phyloP scores from a whole-genome alignment of 78 protist species.

The Emiliania huxleyi region DNA sequence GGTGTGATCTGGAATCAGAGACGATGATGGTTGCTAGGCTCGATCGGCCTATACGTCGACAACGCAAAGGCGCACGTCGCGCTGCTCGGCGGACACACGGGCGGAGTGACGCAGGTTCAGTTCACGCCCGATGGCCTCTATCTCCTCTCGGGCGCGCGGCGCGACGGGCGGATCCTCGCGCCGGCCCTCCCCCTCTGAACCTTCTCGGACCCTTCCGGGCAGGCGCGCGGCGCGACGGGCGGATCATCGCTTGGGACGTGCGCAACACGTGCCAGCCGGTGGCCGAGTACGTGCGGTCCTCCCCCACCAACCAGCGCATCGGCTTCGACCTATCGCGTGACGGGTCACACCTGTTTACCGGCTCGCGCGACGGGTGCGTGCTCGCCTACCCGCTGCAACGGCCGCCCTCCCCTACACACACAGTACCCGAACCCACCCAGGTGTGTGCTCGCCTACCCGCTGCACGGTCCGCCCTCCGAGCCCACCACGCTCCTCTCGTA shows the following conservation, averaged over 20 bases:
- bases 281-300: neutral
- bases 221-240: constrained; percentile 34
- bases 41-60: neutral
- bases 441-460: neutral
- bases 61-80: neutral
- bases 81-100: constrained; percentile 27
- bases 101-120: constrained; percentile 28
- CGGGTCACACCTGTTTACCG: neutral
- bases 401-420: too few species aligned
- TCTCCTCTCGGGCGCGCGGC: constrained; percentile 4
- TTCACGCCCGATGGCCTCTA: constrained; percentile 17
- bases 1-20: too few species aligned
- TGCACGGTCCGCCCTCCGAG: neutral
- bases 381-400: too few species aligned
- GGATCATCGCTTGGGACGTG: constrained; percentile 21
- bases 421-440: too few species aligned
- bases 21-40: neutral
- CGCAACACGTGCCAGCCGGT: neutral
- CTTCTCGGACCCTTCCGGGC: too few species aligned
- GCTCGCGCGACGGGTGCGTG: constrained; percentile 14
- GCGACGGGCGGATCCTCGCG: neutral
- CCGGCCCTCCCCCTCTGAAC: too few species aligned
- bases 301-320: constrained; percentile 39
- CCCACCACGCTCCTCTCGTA: neutral
- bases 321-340: constrained; percentile 27